Evolutionary conservation across 306 rosid species (phyloP), one percentile per base, ranked within the genome.

Genomic region (Sicyos edulis): DNA sequence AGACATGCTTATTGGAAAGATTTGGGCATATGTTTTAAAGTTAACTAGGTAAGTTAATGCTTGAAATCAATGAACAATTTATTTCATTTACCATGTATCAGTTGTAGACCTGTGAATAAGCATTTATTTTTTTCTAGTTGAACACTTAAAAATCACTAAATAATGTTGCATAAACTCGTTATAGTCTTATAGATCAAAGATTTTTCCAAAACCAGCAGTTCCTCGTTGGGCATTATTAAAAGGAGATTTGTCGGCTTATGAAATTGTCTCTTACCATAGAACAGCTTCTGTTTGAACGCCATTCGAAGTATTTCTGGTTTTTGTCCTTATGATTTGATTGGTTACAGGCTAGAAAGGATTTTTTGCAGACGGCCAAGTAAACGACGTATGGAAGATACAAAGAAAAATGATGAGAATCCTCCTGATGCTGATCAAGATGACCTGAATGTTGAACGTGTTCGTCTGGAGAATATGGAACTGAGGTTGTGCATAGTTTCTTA

Each of bases 391-490:
- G 80, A 71, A 54, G 90, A 85, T 70, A 74, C 83, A 71, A 82
- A 84, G 86, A 86, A 76, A 66, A 79, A 69, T 54, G 85, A 79
- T 69, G 87, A 85, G 42, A 61, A 77, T 81, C 45, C 21, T 76
- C 61, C 79, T 69, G 89, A 82, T 70, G 72, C 68, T 69, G 84
- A 78, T 70, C 76, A 14, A 8, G 88, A 73, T 10, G 96, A 81
- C 59, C 67, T 88, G 44, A 75, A 12, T 77, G 95, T 92, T 77
- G 96, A 90, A 80, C 88, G 96, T 55, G 81, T 87, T 81, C 91
- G 92, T 74, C 92, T 88, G 21, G 96, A 92, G 85, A 92, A 84
- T 74, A 83, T 90, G 96, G 89, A 80, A 77, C 72, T 92, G 67
- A 92, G 96, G 98, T 88, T 57, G 14, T 72, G 58, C 54, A 16